Percentiles rank a stretch among this genome's conserved stretches.
Evolutionary conservation across 2,329 filamentous ascomycete species (phyloP).

Genomic region (Aciculosporium take): DNA sequence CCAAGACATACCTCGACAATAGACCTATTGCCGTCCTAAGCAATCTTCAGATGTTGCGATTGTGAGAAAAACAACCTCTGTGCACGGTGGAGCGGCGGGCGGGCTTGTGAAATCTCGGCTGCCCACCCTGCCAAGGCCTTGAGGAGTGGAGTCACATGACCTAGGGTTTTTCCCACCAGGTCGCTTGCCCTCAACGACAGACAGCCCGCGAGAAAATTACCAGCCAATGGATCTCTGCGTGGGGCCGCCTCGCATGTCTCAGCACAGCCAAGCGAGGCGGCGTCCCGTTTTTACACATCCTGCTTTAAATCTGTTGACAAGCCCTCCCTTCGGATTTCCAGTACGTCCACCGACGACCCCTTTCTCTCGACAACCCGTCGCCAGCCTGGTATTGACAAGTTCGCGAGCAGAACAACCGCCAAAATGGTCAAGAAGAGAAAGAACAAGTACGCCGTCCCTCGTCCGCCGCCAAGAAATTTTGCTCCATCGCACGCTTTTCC

Average conservation of each 20-base stretch:
- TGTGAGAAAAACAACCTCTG: conserved; percentile 12
- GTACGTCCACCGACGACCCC: conserved; percentile 9
- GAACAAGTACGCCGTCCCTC: conserved; percentile 39
- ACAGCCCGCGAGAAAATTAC: conserved; percentile 3
- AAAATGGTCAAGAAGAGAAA: conserved; percentile 63
- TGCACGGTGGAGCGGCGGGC: conserved; percentile 17
- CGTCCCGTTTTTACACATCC: conserved; percentile 8
- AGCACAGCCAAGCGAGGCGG: conserved; percentile 6
- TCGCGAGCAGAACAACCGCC: conserved; percentile 36
- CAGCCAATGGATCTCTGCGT: conserved; percentile 6
- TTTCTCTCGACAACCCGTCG: conserved; percentile 11
- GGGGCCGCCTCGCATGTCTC: conserved; percentile 2
- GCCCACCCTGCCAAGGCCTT: conserved; percentile 2
- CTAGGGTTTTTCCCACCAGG: conserved; percentile 12
- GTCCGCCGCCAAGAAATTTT: neutral
- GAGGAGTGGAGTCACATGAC: conserved; percentile 13
- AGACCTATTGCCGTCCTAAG: conserved; percentile 47
- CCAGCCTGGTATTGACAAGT: conserved; percentile 19
- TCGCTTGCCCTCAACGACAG: conserved; percentile 11
- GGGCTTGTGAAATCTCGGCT: conserved; percentile 15
- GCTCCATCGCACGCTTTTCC: neutral
- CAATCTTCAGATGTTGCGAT: conserved; percentile 41
- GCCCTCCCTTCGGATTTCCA: neutral
- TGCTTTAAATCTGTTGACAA: neutral
- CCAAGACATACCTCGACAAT: conserved; percentile 50